Conservation (phyloP, 768 basidiomycete species). For the Suillus plorans region DNA sequence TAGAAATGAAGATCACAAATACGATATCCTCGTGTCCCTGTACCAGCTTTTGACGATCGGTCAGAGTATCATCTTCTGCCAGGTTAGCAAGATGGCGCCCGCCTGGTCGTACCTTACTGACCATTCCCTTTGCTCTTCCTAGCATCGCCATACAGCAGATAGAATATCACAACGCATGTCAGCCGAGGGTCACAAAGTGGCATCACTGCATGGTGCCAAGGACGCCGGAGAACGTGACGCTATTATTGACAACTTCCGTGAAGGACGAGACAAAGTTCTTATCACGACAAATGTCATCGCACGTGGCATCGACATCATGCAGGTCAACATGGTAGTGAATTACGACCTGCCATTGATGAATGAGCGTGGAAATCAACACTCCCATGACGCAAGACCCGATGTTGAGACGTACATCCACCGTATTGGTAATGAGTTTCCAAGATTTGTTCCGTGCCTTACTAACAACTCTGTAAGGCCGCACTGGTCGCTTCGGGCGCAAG, state of each 20-base stretch:
- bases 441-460: not conserved
- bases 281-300: constrained; percentile 99
- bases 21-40: constrained; percentile 87
- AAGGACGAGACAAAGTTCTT: constrained; percentile 94
- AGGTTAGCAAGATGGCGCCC: constrained; percentile 47
- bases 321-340: constrained; percentile 99
- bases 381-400: constrained; percentile 67
- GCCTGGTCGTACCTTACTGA: constrained; percentile 3
- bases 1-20: constrained; percentile 87
- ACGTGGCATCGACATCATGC: constrained; percentile 95
- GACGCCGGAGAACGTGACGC: constrained; percentile 86
- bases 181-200: constrained; percentile 92
- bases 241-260: constrained; percentile 93
- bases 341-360: constrained; percentile 91
- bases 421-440: constrained; percentile 63
- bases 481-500: constrained; percentile 95
- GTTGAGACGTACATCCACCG: constrained; percentile 98
- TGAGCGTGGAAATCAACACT: constrained; percentile 50
- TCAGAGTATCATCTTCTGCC: constrained; percentile 98
- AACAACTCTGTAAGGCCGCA: constrained; percentile 68
- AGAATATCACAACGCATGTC: constrained; percentile 89
- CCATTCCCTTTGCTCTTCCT: constrained; percentile 3
- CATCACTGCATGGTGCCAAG: constrained; percentile 93
- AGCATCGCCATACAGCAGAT: constrained; percentile 93
- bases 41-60: constrained; percentile 93